Percentiles rank a stretch among this genome's conserved stretches.
Conservation (phyloP, 805 yeast species). For the Danielozyma ontarioensis region DNA sequence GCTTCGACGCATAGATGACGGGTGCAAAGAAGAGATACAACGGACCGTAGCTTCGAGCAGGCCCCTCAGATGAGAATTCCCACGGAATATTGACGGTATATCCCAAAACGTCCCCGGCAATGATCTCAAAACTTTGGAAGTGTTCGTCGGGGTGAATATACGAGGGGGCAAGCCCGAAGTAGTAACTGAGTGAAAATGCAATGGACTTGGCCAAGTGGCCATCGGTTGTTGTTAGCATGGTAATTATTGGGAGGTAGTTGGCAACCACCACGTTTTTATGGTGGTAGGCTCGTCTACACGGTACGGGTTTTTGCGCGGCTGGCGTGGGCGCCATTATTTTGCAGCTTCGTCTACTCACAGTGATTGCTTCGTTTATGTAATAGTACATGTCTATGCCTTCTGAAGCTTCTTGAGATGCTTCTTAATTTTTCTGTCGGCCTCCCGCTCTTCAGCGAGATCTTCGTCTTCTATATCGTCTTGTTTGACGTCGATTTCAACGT, state of each 20-base stretch:
- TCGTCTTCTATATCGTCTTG: constrained; percentile 3
- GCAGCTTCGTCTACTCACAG: too few species aligned
- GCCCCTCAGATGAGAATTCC: constrained; percentile 62
- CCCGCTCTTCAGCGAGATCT: constrained; percentile 1
- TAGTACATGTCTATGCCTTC: too few species aligned
- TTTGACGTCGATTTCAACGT: constrained; percentile 11
- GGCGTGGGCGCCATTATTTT: too few species aligned
- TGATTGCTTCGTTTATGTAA: too few species aligned
- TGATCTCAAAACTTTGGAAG: constrained; percentile 80
- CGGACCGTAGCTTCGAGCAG: constrained; percentile 71
- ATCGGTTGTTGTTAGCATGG: too few species aligned
- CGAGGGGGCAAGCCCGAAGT: constrained; percentile 65
- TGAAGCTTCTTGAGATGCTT: constrained; percentile 3
- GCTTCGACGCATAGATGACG: constrained; percentile 29
- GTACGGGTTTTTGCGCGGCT: too few species aligned
- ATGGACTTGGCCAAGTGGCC: too few species aligned
- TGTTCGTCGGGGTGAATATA: constrained; percentile 98
- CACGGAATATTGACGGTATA: constrained; percentile 57
- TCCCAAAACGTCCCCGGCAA: constrained; percentile 46
- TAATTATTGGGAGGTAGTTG: too few species aligned
- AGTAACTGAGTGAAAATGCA: too few species aligned
- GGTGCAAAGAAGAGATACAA: constrained; percentile 70
- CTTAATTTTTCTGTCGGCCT: constrained; percentile 1
- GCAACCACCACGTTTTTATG: too few species aligned
- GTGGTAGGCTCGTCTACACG: too few species aligned